Evolutionary conservation across 345 rosid genomes (phyloP).

Genomic region (Isatis tinctoria): DNA sequence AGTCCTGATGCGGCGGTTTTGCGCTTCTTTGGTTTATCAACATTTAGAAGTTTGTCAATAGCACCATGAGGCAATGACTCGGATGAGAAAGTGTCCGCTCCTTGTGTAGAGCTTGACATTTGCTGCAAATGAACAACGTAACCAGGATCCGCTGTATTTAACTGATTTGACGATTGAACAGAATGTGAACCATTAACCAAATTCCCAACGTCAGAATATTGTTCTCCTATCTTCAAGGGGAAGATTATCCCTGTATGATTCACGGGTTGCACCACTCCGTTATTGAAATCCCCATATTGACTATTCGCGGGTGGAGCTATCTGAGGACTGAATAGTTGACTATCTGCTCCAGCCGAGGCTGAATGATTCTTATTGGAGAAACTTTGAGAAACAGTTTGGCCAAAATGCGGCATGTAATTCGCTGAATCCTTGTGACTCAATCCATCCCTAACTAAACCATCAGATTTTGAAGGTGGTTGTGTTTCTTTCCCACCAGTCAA

Average conservation of each 20-base stretch:
- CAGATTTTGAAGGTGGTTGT: conserved; percentile 31
- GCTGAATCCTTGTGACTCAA: conserved; percentile 30
- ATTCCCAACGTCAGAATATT: conserved; percentile 35
- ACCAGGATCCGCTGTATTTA: background rate
- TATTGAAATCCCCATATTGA: conserved; percentile 60
- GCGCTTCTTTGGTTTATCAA: conserved; percentile 57
- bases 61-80: conserved; percentile 37
- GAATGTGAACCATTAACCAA: conserved; percentile 39
- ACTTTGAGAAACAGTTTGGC: conserved; percentile 38
- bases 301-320: conserved; percentile 78
- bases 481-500: background rate
- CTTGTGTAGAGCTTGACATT: conserved; percentile 25
- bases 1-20: conserved; percentile 47
- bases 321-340: conserved; percentile 56
- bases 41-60: conserved; percentile 25
- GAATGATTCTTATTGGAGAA: conserved; percentile 30
- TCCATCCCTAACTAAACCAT: conserved; percentile 35
- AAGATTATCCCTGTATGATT: conserved; percentile 40
- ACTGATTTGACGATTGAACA: conserved; percentile 34
- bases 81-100: conserved; percentile 37
- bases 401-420: conserved; percentile 33
- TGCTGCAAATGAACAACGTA: conserved; percentile 6
- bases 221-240: conserved; percentile 39
- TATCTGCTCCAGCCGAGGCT: conserved; percentile 41
- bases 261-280: conserved; percentile 54